Base-by-base conservation (phyloP, 2,329 filamentous ascomycete species). In the Claviceps maximensis region DNA sequence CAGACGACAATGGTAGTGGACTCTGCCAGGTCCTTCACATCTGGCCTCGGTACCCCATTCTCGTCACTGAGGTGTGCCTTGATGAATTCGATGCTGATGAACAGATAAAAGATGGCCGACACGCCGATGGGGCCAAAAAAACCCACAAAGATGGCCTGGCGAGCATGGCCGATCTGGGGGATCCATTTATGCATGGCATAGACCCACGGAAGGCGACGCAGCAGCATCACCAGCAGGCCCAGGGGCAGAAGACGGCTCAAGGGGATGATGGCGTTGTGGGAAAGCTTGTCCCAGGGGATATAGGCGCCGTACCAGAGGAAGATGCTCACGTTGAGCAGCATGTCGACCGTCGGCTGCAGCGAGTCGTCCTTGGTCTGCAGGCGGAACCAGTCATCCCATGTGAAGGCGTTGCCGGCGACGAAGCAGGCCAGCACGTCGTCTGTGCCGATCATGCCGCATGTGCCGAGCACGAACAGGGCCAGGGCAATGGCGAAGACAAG, bases 41-140 rank as follows among this genome's bases (percentile, higher is more conserved):
- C 88, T 38, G 75, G 72, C 29, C 87, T 75, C 15, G 79, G 69
- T 33, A 76, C 63, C 0, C 79, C 83, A 51, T 86, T 71, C 8
- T 81, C 77, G 0, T 75, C 60, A 19, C 62, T 78, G n/a, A 80
- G 62, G 2, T 64, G 61, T 55, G 69, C 31, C 66, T 69, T 49
- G 19, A 96, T 72, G 56, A 90, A 95, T 25, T 95, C 87, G 1
- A 87, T 67, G 42, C 79, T 84, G 56, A 95, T 74, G 62, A 89
- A 94, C 6, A 96, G 75, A 64, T 96, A 95, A 65, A 95, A 96
- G 21, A 95, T 79, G 1, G 89, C 90, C 17, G 87, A 88, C 1
- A 95, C 89, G 2, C 91, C 89, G 53, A 96, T 90, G 0, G 90
- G 90, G 0, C 90, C 90, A 58, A 96, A 96, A 71, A 95, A 95